Evolutionary conservation across 2,329 filamentous ascomycete species (phyloP), one percentile per base, ranked within the genome.

Genomic region (Stemphylium beticola): DNA sequence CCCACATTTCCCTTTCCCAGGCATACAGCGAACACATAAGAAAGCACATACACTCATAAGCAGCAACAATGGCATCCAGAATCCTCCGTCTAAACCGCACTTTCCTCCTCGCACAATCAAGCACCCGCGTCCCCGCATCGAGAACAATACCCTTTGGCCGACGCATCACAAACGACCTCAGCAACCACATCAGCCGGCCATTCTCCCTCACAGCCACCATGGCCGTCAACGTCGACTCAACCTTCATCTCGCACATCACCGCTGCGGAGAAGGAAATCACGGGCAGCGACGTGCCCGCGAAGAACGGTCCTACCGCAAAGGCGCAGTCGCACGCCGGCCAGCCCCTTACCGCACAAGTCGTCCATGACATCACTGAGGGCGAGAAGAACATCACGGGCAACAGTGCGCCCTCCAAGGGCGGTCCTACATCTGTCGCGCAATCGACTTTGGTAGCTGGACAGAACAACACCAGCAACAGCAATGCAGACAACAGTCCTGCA

Each of bases 351-450:
- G 49, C 66, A 2, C 47, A 74, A 52, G 68, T 69, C 39, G 61
- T 79, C 1, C 72, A 74, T 53, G 76, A 78, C 53, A 79, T 79
- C 57, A 78, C 74, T 8, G 68, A 72, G 37, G 77, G 74, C 10
- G 77, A 79, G 67, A 75, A 75, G 52, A 65, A 60, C n/a, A 66
- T 79, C 26, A 77, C 75, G 0, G 76, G 75, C 1, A 66, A 54
- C 5, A 69, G 73, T 3, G 57, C 64, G 0, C 65, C 65, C 1
- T 64, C 76, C 20, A 68, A 74, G 45, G 71, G 74, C 10, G 77
- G 77, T 0, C 77, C 77, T 0, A 79, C 77, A 1, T 57, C 74
- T 0, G 65, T 74, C 5, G 75, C 76, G 1, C 77, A 80, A 64
- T 55, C 51, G 2, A 41, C 57, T 4, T n/a, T 64, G 17, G 51